A percentile compares a stretch with the other conserved stretches of the same genome.
Conservation (phyloP, 2,329 filamentous ascomycete species). For the Diaporthe citriasiana region DNA sequence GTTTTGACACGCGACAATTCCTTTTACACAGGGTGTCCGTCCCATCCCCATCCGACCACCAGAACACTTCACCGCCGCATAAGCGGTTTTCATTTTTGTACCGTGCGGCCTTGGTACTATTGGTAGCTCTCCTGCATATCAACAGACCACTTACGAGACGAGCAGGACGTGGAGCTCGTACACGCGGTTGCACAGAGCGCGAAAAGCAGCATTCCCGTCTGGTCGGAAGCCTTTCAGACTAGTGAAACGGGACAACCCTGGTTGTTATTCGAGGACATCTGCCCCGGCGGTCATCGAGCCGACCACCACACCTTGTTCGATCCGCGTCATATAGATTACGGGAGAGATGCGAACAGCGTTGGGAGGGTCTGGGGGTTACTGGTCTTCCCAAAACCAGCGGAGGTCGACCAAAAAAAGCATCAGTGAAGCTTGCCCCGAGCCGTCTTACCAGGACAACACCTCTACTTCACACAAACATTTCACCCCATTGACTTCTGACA, state of each 20-base stretch:
- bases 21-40: constrained; percentile 20
- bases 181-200: constrained; percentile 38
- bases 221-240: constrained; percentile 40
- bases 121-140: constrained; percentile 7
- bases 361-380: constrained; percentile 34
- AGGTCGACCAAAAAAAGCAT: constrained; percentile 40
- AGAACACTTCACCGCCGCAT: constrained; percentile 4
- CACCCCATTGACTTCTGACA: constrained; percentile 41
- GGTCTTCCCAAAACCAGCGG: constrained; percentile 37
- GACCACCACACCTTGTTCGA: constrained; percentile 33
- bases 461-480: constrained; percentile 36
- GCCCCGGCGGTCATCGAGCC: constrained; percentile 36
- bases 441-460: constrained; percentile 34
- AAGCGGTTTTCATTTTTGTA: constrained; percentile 20
- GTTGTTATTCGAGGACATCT: constrained; percentile 34
- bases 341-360: constrained; percentile 40
- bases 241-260: constrained; percentile 40
- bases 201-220: constrained; percentile 40
- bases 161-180: constrained; percentile 35
- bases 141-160: constrained; percentile 39
- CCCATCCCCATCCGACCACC: not conserved
- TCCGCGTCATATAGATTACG: constrained; percentile 34
- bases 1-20: constrained; percentile 33
- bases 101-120: constrained; percentile 31
- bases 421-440: constrained; percentile 36